Base-by-base conservation (phyloP, 345 rosid species). In the Eucalyptus curtisii region DNA sequence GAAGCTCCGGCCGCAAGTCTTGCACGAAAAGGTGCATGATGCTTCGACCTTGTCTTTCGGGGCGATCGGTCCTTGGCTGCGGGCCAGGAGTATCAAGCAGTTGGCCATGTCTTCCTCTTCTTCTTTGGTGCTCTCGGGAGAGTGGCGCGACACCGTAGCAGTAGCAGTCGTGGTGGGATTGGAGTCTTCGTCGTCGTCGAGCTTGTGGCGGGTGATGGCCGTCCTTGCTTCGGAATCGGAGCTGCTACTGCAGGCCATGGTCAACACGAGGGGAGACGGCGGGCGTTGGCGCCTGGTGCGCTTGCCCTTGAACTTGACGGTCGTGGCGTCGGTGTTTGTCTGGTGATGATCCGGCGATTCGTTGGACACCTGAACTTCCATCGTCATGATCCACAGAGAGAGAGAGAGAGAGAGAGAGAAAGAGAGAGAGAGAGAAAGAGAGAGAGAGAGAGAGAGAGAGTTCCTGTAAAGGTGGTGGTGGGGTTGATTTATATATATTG, bases 1-100 rank as follows among this genome's bases (percentile, higher is more conserved):
- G 87, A 98, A 98, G 82, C 95, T 91, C 85, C 96, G 92, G 90
- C 92, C 90, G 91, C 99, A 98, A 4, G 99, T 97, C 90, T 94
- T 97, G 95, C 99, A 98, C 89, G 92, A 92, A 68, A 93, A 96
- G 44, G 89, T 14, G 66, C 87, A 87, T 13, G 81, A 89, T 57
- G 89, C 66, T n/a, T 37, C 49, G 7, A 24, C 44, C 19, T 31
- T 68, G 15, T 45, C 49, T 40, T 42, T 76, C 15, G 15, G 82
- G 82, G 47, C 5, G 47, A 40, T 20, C 42, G 45, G 55, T 59
- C 59, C 25, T n/a, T 55, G 89, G 44, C 95, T 93, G 84, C 91
- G 94, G n/a, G 97, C 94, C 31, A 95, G 90, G 64, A 96, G 95
- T 52, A 96, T 94, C 44, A 96, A 90, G 87, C 97, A 95, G 87